Conservation (phyloP, 208 protist genomes). For the Sergeia podlipaevii region DNA sequence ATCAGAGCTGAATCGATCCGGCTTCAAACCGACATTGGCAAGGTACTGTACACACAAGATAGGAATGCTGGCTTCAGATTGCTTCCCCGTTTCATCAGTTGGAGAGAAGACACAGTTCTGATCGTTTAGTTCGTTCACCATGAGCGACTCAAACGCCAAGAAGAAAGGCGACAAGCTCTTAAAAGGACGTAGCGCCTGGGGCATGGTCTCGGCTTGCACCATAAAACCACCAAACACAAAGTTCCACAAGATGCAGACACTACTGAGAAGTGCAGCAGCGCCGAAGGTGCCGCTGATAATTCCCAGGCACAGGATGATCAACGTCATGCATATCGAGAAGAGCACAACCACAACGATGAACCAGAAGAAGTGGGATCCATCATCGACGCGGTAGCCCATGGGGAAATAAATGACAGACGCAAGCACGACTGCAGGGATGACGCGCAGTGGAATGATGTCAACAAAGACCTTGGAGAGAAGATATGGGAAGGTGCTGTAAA, state of each 20-base stretch:
- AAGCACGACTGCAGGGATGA: conserved; percentile 84
- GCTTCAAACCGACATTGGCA: conserved; percentile 71
- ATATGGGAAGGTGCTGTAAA: conserved; percentile 85
- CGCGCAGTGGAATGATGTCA: conserved; percentile 84
- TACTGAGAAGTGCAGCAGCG: conserved; percentile 78
- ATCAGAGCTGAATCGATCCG: conserved; percentile 64
- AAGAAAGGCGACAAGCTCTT: conserved; percentile 84
- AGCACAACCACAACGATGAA: conserved; percentile 81
- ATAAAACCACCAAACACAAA: conserved; percentile 92
- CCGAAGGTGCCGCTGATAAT: conserved; percentile 77
- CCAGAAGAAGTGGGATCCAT: conserved; percentile 81
- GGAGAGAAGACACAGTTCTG: conserved; percentile 79
- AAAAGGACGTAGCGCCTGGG: conserved; percentile 52
- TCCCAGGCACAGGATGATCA: conserved; percentile 80
- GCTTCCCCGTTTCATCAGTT: conserved; percentile 73
- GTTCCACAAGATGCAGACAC: conserved; percentile 86
- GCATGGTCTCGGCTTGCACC: conserved; percentile 86
- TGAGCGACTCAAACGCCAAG: conserved; percentile 85
- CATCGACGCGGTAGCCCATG: conserved; percentile 86
- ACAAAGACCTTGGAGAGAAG: conserved; percentile 88
- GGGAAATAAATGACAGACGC: conserved; percentile 87
- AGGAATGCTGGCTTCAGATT: conserved; percentile 40
- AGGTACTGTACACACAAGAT: conserved; percentile 89
- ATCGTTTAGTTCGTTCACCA: conserved; percentile 92
- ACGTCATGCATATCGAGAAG: conserved; percentile 81